phyloP scores from a whole-genome alignment of 805 yeast species.

The Yueomyces sinensis region DNA sequence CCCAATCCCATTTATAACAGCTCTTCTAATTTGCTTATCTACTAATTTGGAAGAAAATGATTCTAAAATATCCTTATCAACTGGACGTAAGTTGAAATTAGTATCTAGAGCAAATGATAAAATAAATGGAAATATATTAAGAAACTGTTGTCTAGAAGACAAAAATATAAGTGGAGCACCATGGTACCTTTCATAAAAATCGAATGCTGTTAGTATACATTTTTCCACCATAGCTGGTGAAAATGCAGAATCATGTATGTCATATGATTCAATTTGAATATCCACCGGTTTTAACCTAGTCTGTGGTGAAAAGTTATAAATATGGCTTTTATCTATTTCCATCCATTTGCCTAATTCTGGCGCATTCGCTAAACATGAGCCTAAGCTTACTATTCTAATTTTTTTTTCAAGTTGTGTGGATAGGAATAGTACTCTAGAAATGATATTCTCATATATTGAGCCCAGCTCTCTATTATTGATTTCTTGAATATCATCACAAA shows the following conservation, averaged over 20 bases:
- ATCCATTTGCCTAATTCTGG: constrained; percentile 80
- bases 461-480: constrained; percentile 50
- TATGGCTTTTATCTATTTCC: constrained; percentile 46
- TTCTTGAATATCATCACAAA: constrained; percentile 62
- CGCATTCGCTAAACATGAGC: constrained; percentile 59
- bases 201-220: constrained; percentile 17
- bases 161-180: background rate
- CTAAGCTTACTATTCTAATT: constrained; percentile 54
- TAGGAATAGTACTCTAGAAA: constrained; percentile 63
- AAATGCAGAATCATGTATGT: constrained; percentile 25
- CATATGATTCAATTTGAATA: constrained; percentile 40
- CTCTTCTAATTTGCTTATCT: constrained; percentile 34
- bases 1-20: constrained; percentile 51
- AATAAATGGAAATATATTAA: background rate
- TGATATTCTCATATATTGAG: constrained; percentile 48
- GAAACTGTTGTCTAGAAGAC: background rate
- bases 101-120: background rate
- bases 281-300: constrained; percentile 45
- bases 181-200: background rate
- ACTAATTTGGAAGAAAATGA: constrained; percentile 30
- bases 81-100: background rate
- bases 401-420: constrained; percentile 46
- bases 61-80: constrained; percentile 20
- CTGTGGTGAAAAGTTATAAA: constrained; percentile 58
- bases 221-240: constrained; percentile 39